Evolutionary conservation across 257 asterid genomes (phyloP).

Genomic region (Jacaranda mimosifolia): DNA sequence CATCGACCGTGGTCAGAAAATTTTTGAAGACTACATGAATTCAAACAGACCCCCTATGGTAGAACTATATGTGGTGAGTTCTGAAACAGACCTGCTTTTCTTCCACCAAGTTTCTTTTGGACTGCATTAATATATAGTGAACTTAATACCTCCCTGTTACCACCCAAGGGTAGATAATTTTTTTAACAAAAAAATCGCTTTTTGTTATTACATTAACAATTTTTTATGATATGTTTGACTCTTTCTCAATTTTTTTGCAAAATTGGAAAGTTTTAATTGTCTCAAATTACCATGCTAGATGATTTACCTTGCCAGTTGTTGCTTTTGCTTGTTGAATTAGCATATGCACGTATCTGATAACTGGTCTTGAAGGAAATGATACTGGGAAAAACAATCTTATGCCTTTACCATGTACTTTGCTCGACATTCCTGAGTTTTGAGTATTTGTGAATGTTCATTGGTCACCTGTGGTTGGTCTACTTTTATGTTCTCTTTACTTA

Average conservation of each 20-base stretch:
- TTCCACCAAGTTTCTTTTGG: conserved; percentile 15
- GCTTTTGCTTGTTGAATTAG: not conserved
- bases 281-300: no score
- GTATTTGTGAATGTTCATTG: not conserved
- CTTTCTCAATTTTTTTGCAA: no score
- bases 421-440: not conserved
- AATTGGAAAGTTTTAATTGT: no score
- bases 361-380: not conserved
- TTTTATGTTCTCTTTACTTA: not conserved
- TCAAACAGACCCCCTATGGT: conserved; percentile 58
- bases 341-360: not conserved
- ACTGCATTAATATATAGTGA: not conserved
- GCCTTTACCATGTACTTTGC: conserved; percentile 1
- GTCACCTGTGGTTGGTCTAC: not conserved
- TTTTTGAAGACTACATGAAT: conserved; percentile 78
- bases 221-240: no score
- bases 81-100: conserved; percentile 31
- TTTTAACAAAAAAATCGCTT: not conserved
- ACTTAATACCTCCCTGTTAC: conserved; percentile 5
- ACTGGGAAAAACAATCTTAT: not conserved
- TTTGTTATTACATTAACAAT: not conserved
- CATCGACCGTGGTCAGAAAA: conserved; percentile 71
- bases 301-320: not conserved
- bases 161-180: conserved; percentile 7
- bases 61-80: conserved; percentile 80